These are phyloP conservation scores for Alternaria sp. DNA, from an alignment of 2,329 filamentous ascomycete species.

Conservation along the genomic window DNA sequence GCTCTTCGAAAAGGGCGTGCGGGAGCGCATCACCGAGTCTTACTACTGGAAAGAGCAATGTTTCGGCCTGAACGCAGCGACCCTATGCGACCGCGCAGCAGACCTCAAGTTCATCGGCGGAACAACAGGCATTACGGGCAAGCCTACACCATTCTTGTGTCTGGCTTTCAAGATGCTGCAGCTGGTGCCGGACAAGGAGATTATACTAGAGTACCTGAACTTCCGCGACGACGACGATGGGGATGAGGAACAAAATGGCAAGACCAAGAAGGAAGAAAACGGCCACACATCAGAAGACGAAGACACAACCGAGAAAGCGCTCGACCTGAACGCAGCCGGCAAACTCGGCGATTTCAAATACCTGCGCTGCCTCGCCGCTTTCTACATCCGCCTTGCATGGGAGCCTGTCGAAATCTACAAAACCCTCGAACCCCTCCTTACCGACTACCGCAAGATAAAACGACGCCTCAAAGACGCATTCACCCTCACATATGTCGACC, in stretches of 20 bases:
- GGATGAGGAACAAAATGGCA: conserved; percentile 21
- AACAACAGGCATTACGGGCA: conserved; percentile 83
- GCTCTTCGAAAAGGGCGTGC: conserved; percentile 93
- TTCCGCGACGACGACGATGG: conserved; percentile 54
- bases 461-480: conserved; percentile 78
- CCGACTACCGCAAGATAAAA: conserved; percentile 84
- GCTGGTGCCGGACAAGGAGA: conserved; percentile 78
- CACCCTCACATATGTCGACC: conserved; percentile 81
- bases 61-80: conserved; percentile 86
- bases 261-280: conserved; percentile 50
- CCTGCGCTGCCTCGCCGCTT: conserved; percentile 84
- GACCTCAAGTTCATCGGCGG: conserved; percentile 86
- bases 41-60: conserved; percentile 99
- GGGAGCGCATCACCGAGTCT: conserved; percentile 91
- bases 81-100: conserved; percentile 85
- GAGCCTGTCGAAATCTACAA: conserved; percentile 80
- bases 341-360: conserved; percentile 69
- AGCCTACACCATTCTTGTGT: conserved; percentile 91
- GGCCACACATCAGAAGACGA: conserved; percentile 8
- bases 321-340: conserved; percentile 41
- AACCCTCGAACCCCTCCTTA: conserved; percentile 81
- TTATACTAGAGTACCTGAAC: conserved; percentile 80
- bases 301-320: conserved; percentile 20
- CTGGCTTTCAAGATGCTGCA: conserved; percentile 94
- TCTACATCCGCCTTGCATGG: conserved; percentile 91